phyloP scores from a whole-genome alignment of 495 filamentous ascomycete species.

The Aspergillus panamensis region DNA sequence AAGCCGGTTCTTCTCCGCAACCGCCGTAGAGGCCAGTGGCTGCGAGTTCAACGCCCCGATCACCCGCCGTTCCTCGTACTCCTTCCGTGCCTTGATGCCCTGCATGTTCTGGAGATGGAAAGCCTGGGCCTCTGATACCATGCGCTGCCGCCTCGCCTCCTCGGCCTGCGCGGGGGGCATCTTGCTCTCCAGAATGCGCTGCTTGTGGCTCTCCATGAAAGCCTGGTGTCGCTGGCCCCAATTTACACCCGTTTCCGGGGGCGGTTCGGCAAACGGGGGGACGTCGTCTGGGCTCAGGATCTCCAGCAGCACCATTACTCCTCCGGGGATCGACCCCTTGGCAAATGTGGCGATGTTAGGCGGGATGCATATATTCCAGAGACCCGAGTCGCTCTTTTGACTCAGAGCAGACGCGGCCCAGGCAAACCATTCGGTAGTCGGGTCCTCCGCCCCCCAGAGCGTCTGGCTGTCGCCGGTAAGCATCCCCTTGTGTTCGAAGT shows the following conservation, averaged over 20 bases:
- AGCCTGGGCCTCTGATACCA: neutral
- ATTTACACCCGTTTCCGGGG: neutral
- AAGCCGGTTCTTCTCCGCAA: neutral
- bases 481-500: neutral
- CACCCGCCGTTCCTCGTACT: conserved; percentile 4
- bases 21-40: neutral
- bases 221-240: neutral
- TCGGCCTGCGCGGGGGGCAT: conserved; percentile 5
- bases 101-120: neutral
- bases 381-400: conserved; percentile 3
- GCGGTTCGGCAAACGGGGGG: neutral
- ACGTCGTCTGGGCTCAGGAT: neutral
- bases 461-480: neutral
- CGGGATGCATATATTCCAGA: conserved; percentile 8
- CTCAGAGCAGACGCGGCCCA: neutral
- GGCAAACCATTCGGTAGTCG: neutral
- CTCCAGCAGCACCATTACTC: neutral
- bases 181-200: conserved; percentile 4
- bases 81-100: neutral
- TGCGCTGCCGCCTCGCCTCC: conserved; percentile 1
- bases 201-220: neutral
- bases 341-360: neutral
- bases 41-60: conserved; percentile 9
- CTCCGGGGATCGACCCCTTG: neutral
- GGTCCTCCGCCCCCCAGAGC: neutral